Conservation (phyloP, 805 yeast genomes). For the Wickerhamomyces chambardii region DNA sequence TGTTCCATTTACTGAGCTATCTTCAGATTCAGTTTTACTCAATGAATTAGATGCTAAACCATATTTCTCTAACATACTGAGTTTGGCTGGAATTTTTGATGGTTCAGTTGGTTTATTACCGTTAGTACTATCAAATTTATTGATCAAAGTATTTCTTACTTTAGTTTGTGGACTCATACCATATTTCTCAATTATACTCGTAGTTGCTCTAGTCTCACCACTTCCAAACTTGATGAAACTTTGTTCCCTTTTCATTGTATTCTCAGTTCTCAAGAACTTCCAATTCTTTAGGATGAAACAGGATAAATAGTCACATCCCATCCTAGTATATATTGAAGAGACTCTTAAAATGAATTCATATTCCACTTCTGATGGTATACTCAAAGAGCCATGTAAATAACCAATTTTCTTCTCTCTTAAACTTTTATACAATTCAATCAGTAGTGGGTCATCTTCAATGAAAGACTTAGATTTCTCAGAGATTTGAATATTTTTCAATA, state of each 20-base stretch:
- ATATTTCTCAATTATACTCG: conserved; percentile 12
- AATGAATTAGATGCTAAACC: conserved; percentile 14
- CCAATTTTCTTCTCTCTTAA: conserved; percentile 44
- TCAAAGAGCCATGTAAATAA: conserved; percentile 39
- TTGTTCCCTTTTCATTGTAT: conserved; percentile 6
- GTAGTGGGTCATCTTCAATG: conserved; percentile 74
- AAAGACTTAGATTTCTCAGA: conserved; percentile 29
- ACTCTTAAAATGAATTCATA: conserved; percentile 53
- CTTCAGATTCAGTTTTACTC: no score
- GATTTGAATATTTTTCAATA: conserved; percentile 11
- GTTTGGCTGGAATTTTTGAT: conserved; percentile 1
- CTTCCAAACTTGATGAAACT: conserved; percentile 5
- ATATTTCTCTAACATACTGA: conserved; percentile 18
- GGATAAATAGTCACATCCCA: conserved; percentile 88
- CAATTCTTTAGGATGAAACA: conserved; percentile 56
- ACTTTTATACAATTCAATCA: conserved; percentile 54
- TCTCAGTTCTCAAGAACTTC: conserved; percentile 38
- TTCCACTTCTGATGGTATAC: conserved; percentile 38
- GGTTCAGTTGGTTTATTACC: not conserved
- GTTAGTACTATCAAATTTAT: conserved; percentile 1
- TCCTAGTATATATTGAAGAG: conserved; percentile 60
- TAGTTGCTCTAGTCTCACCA: not conserved
- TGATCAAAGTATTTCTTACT: conserved; percentile 10
- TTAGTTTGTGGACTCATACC: conserved; percentile 16
- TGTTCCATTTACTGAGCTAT: no score